These are phyloP conservation scores for Geoglossum cookeanum DNA, from an alignment of 2,329 filamentous ascomycete species.

Conservation along the genomic window DNA sequence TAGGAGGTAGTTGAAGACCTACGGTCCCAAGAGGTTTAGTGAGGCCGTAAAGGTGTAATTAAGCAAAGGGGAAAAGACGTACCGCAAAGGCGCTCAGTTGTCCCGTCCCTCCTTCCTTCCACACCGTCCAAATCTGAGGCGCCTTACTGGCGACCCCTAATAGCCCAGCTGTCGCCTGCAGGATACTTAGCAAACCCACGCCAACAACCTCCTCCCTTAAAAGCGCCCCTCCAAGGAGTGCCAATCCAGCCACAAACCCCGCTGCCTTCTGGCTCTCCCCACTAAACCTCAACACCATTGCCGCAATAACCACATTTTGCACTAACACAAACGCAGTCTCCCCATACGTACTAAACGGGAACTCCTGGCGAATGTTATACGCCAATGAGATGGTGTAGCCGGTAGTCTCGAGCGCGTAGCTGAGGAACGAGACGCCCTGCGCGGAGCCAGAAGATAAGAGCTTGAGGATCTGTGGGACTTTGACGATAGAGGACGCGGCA, in stretches of 20 bases:
- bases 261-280: slow-evolving; percentile 50
- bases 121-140: slow-evolving; percentile 81
- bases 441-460: slow-evolving; percentile 64
- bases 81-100: slow-evolving; percentile 94
- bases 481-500: slow-evolving; percentile 74
- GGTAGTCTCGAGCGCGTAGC: slow-evolving; percentile 79
- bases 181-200: slow-evolving; percentile 45
- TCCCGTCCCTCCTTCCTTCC: slow-evolving; percentile 68
- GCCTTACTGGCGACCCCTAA: slow-evolving; percentile 79
- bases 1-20: slow-evolving; percentile 97
- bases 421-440: slow-evolving; percentile 69
- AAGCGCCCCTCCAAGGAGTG: slow-evolving; percentile 47
- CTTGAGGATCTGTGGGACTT: slow-evolving; percentile 93
- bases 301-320: slow-evolving; percentile 80
- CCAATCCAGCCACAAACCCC: slow-evolving; percentile 59
- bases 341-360: slow-evolving; percentile 92
- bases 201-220: slow-evolving; percentile 48
- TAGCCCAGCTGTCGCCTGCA: slow-evolving; percentile 70
- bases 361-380: slow-evolving; percentile 79
- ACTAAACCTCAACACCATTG: slow-evolving; percentile 70
- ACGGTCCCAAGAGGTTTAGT: slow-evolving; percentile 1
- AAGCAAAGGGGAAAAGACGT: slow-evolving; percentile 24
- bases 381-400: slow-evolving; percentile 76
- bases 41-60: neutral
- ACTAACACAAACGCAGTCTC: slow-evolving; percentile 82